phyloP scores from a whole-genome alignment of 345 rosid species.

The Euphorbia peplus region DNA sequence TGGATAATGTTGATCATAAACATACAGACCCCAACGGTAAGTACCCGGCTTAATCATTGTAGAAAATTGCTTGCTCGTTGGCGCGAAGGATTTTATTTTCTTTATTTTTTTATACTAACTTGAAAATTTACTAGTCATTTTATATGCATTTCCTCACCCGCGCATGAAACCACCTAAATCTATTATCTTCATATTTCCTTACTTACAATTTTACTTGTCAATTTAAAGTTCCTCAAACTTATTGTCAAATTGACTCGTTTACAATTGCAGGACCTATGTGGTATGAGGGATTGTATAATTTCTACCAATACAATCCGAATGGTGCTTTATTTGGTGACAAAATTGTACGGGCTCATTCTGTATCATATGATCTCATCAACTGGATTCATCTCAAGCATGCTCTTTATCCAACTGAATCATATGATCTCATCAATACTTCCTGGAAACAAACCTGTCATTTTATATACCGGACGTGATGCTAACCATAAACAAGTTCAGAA shows the following conservation, averaged over 20 bases:
- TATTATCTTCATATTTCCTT: no score
- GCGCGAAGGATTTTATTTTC: no score
- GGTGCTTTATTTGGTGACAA: conserved; percentile 44
- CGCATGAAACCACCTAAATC: no score
- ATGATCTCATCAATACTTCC: conserved; percentile 57
- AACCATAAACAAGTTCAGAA: conserved; percentile 55
- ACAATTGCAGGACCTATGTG: conserved; percentile 57
- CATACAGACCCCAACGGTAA: conserved; percentile 39
- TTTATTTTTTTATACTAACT: no score
- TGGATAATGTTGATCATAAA: conserved; percentile 20
- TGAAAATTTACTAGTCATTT: no score
- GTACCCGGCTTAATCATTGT: background rate
- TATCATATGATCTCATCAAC: conserved; percentile 58
- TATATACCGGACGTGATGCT: conserved; percentile 54
- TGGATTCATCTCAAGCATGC: conserved; percentile 63
- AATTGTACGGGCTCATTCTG: conserved; percentile 71
- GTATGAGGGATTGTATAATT: conserved; percentile 61
- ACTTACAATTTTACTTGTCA: no score
- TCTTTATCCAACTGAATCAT: conserved; percentile 49
- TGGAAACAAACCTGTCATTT: conserved; percentile 47
- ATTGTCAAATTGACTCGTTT: background rate
- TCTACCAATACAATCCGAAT: conserved; percentile 63
- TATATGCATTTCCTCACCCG: no score
- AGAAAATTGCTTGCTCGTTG: no score
- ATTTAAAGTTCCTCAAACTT: no score